Percentiles rank a stretch among this genome's conserved stretches.
Evolutionary conservation across 306 rosid species (phyloP).

Genomic region (Sicyos edulis): DNA sequence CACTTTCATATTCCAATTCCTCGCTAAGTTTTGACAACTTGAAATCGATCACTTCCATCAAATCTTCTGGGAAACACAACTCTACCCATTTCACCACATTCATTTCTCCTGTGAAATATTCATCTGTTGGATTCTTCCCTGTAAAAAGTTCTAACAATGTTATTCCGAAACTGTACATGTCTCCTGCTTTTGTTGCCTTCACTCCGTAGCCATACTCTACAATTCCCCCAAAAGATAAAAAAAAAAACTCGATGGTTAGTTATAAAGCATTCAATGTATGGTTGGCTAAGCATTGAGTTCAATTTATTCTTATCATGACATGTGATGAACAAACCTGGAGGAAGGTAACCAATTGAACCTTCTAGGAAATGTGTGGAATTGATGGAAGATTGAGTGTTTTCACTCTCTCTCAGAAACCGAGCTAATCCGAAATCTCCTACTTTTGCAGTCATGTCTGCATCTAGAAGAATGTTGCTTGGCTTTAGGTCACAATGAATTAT

Average conservation of each 20-base stretch:
- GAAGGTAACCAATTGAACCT: slow-evolving; percentile 74
- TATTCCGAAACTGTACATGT: slow-evolving; percentile 64
- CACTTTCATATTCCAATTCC: neutral
- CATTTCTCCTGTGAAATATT: slow-evolving; percentile 39
- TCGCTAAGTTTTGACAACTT: slow-evolving; percentile 25
- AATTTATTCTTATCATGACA: neutral
- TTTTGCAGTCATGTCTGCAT: too few relatives aligned
- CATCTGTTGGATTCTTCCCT: slow-evolving; percentile 54
- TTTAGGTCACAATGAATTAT: too few relatives aligned
- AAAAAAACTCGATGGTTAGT: neutral
- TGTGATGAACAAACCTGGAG: slow-evolving; percentile 56
- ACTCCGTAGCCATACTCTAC: slow-evolving; percentile 64
- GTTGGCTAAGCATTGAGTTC: neutral
- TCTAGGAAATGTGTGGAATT: slow-evolving; percentile 45
- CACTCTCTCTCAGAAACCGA: slow-evolving; percentile 40
- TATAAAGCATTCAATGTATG: neutral
- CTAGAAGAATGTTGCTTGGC: too few relatives aligned
- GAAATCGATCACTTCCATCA: slow-evolving; percentile 40
- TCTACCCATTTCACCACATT: slow-evolving; percentile 49
- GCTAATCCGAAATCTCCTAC: too few relatives aligned
- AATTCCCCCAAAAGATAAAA: too few relatives aligned
- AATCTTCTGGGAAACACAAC: slow-evolving; percentile 36
- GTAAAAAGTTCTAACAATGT: slow-evolving; percentile 49
- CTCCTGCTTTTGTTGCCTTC: slow-evolving; percentile 54
- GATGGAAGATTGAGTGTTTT: slow-evolving; percentile 23